Evolutionary conservation across 345 rosid species (phyloP), one percentile per base, ranked within the genome.

Genomic region (Populus tremula): DNA sequence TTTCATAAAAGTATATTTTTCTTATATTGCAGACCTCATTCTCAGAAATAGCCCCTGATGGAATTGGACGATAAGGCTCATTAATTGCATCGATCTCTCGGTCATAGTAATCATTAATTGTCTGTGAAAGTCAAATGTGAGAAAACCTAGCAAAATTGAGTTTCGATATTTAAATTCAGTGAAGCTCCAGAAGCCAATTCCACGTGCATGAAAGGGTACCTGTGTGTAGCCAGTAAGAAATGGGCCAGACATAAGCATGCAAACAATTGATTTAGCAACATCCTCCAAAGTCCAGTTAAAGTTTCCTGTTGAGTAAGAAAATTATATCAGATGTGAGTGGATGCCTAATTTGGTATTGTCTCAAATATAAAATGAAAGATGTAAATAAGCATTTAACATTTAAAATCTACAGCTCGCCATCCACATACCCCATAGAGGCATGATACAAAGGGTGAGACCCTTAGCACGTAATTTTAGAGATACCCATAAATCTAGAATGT

Each of bases 181-280:
- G 81, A 76, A 78, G 76, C 45, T 36, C 41, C 27, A 23, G 73
- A 73, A 8, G 53, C 59, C 67, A 39, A 39, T 38, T 75, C 21
- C 67, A 69, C 25, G 66, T 66, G 45, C 63, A 36, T 47, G 8
- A 74, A 71, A 73, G 69, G 59, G 67, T 78, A 93, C 99, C 93
- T 96, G 97, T 23, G 99, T 96, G 81, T 96, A 96, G 82, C 98
- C 98, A 25, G 99, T 92, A 72, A 96, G 97, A 85, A 89, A 90
- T 8, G 99, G 99, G 49, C 99, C 99, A 69, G 98, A 91, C 99
- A 96, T 93, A 2, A 91, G 70, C 97, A 96, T 96, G 89, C 99
- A 96, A 72, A 88, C 86, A 87, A 92, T 75, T 73, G 99, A 90
- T 87, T 93, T 93, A 53, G 96, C 92, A 81, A 96, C 95, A 69